Evolutionary conservation across 352 stramenopile genomes (phyloP), one percentile per base, ranked within the genome.

Genomic region (Phytophthora pini): DNA sequence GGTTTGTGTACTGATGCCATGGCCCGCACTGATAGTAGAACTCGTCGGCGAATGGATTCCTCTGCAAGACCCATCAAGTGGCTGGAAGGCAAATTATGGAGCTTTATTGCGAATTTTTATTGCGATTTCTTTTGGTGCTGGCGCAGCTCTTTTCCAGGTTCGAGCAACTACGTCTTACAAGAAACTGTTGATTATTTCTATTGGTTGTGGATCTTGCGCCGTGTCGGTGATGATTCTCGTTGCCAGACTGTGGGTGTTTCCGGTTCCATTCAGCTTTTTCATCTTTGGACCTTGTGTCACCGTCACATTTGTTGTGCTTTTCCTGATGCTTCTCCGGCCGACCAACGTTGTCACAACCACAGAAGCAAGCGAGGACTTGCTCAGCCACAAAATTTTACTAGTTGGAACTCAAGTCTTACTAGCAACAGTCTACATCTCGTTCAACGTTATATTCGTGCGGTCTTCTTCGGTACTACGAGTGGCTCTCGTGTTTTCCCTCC

Each of bases 41-140:
- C 32, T 70, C 12, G 17, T 65, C 3, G n/a, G 13, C 7, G 54
- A 65, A 58, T 62, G 47, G 17, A 53, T 68, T 27, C 61, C 61
- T 4, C 48, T 70, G 32, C 29, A 70, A 65, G 40, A 70, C 10
- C 61, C 54, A 34, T 34, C 52, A n/a, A 22, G 40, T 7, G 54
- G 54, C 12, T 55, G 11, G 54, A 56, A 55, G 43, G 31, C 22
- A 15, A 65, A 70, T 31, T 60, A 52, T 22, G 61, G 54, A 1
- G 53, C 32, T 0, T 60, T 32, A 2, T 24, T 65, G 1, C 46
- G 54, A n/a, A 7, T 64, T 12, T 63, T 41, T 26, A 49, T 59
- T 31, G 39, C 36, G 22, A 39, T 65, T 51, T 13, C 17, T 0
- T 60, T 26, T 2, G 48, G 38, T 41, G 32, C 56, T 12, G 40